A percentile compares a stretch with the other conserved stretches of the same genome.
These are phyloP conservation scores for Olyra latifolia DNA, from an alignment of 176 grass and related monocot genomes.

Conservation along the genomic window DNA sequence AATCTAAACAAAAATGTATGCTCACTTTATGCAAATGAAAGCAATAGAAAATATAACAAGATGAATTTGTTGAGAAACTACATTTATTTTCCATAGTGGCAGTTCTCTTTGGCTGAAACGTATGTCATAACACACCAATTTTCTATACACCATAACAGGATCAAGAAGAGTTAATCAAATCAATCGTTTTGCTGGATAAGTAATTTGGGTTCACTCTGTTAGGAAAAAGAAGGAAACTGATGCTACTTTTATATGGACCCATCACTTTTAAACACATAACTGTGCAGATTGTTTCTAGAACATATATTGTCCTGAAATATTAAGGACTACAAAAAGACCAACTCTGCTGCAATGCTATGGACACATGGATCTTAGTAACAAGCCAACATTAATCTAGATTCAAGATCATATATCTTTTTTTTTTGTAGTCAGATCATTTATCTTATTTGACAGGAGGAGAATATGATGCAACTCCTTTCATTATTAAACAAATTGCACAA, in stretches of 20 bases:
- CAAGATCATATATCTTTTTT: not conserved
- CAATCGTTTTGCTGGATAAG: not conserved
- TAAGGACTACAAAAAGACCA: not conserved
- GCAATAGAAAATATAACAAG: not conserved
- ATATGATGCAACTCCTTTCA: not conserved
- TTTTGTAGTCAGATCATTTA: no score
- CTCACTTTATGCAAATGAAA: not conserved
- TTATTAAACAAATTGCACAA: not conserved
- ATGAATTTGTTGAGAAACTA: not conserved
- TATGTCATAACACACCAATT: conserved; percentile 9
- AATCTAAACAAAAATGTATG: not conserved
- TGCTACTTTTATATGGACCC: not conserved
- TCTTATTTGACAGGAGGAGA: not conserved
- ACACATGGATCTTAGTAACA: not conserved
- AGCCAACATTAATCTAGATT: not conserved
- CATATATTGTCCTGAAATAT: not conserved
- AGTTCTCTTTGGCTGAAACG: not conserved
- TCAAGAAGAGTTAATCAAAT: not conserved
- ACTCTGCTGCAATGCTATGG: not conserved
- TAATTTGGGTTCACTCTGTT: not conserved
- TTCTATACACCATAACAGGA: not conserved
- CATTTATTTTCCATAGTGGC: not conserved
- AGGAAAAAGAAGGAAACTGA: not conserved
- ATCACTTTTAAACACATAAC: not conserved
- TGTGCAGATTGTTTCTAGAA: not conserved